Base-by-base conservation (phyloP, 2,329 filamentous ascomycete species). In the Aureobasidium sp. region DNA sequence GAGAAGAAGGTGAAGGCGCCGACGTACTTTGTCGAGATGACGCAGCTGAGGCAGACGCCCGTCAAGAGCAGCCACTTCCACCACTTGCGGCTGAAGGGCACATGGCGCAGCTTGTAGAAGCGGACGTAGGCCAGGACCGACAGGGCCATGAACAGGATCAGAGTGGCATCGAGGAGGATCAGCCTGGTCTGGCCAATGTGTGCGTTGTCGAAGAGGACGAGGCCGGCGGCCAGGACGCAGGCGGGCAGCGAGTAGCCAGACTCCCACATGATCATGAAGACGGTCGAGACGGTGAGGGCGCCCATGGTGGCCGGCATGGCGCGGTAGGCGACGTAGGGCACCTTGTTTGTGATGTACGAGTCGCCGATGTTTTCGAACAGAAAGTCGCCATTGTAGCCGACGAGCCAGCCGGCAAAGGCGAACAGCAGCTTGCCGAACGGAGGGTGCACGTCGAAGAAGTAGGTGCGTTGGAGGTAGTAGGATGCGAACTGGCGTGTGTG, bases 371-470 rank as follows among this genome's bases (percentile, higher is more conserved):
- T 98, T 63, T 98, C 93, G 72, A 98, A 98, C 67, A 95, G 83
- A 74, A 97, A 98, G 67, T 90, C 84, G 62, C 93, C 93, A 74
- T 97, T 88, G 70, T 95, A 98, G 65, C 93, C 93, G 50, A 97
- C 88, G 52, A 97, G 80, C 93, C 93, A 98, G 68, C 93, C 93
- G 74, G 95, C 90, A 60, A 96, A 82, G 61, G 90, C 93, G 68
- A 97, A 97, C 47, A 98, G 84, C 56, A 98, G 89, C 78, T 98
- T 98, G 71, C 88, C 93, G 64, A 98, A 94, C 14, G 93, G 93
- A 61, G 93, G 93, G 71, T 98, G 93, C 53, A 98, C 93, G 75
- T 98, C 93, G 83, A 98, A 98, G 79, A 98, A 98, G 77, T 97
- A 98, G 58, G 90, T 96, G 64, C 90, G 86, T 74, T 96, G 85